A percentile compares a stretch with the other conserved stretches of the same genome.
Evolutionary conservation across 768 basidiomycete species (phyloP).

Genomic region (Rhizopogon vinicolor): DNA sequence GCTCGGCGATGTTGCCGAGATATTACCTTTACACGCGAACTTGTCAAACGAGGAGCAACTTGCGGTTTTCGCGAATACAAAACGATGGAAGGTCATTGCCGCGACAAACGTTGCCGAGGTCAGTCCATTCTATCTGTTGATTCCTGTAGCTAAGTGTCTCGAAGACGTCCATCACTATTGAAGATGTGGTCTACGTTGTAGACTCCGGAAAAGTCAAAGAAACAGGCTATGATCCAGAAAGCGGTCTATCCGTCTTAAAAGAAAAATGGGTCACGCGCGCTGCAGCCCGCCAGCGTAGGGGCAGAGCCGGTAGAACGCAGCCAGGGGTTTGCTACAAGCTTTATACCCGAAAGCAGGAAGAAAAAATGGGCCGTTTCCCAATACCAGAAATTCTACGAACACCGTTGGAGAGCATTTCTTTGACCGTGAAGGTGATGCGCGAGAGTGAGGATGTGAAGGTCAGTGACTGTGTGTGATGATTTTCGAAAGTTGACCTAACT

Average conservation of each 20-base stretch:
- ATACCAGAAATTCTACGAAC: constrained; percentile 86
- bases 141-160: neutral
- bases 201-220: constrained; percentile 88
- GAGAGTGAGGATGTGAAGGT: constrained; percentile 78
- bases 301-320: constrained; percentile 85
- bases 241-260: constrained; percentile 67
- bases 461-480: constrained; percentile 12
- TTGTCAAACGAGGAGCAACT: constrained; percentile 82
- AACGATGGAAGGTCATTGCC: constrained; percentile 78
- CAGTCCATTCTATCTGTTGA: constrained; percentile 9
- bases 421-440: constrained; percentile 78
- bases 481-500: neutral
- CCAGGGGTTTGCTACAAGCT: constrained; percentile 86
- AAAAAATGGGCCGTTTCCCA: constrained; percentile 65
- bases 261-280: constrained; percentile 80
- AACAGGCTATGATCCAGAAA: constrained; percentile 64
- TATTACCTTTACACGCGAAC: constrained; percentile 87
- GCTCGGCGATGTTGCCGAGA: constrained; percentile 34
- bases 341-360: constrained; percentile 71
- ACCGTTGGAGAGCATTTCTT: constrained; percentile 75
- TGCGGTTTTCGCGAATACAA: constrained; percentile 59
- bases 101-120: constrained; percentile 93
- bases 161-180: constrained; percentile 87
- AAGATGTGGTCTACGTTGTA: constrained; percentile 82
- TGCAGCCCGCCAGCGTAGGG: constrained; percentile 78